Base-by-base conservation (phyloP, 148 eudicot species). In the Spergularia bocconei region DNA sequence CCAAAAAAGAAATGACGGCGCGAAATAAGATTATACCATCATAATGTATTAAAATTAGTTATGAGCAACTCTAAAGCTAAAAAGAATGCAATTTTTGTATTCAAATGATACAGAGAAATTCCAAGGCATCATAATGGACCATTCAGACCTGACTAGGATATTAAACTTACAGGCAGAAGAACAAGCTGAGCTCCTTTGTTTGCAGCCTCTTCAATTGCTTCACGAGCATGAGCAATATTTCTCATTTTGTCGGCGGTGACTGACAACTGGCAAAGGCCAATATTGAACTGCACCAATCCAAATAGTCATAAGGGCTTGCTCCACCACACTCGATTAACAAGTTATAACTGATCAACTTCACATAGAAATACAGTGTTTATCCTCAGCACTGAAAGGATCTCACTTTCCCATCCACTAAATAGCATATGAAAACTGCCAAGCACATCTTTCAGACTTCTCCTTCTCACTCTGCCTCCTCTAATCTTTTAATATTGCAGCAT, bases 191-290 rank as follows among this genome's bases (percentile, higher is more conserved):
- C 90, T 63, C 93, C 96, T 84, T 82, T 90, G 51, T 80, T 77
- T 25, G 91, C 93, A 72, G 93, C 98, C 77, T 90, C 90, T 63
- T 82, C 84, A 23, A 93, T 79, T 13, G 90, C 95, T 75, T 81
- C 68, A 33, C 89, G 84, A 51, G 97, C 97, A 83, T 88, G 97
- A 71, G 81, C 78, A 69, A 93, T 93, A 69, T 93, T 93, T 72
- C 86, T 87, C 82, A 75, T 84, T 78, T 93, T 93, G 80, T 90
- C 93, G 0, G 85, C 75, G 12, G 98, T 93, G 82, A 90, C 96
- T 9, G 82, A 80, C 75, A 93, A 82, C 63, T 93, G 96, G 86
- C 96, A 93, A 67, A 93, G 86, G 21, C 82, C 93, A 73, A 93
- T 89, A 81, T 90, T 92, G 75, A 88, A 92, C 96, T 92, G 88